Conservation (phyloP, 495 filamentous ascomycete genomes). For the Neurospora discreta region DNA sequence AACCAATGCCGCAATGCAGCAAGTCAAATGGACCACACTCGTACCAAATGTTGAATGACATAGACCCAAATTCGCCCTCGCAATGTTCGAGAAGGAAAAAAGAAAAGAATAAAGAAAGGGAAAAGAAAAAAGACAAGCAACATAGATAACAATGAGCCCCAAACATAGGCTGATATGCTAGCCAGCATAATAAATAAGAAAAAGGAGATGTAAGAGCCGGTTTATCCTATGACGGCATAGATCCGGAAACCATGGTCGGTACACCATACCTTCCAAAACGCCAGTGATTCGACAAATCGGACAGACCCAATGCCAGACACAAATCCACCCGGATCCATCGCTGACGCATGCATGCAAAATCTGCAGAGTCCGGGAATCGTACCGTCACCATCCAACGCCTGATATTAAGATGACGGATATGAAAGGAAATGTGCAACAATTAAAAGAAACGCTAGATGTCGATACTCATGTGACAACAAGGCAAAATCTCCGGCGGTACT, state of each 20-base stretch:
- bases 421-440: not conserved
- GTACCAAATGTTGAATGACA: slow-evolving; percentile 15
- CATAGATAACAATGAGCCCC: not conserved
- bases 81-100: not conserved
- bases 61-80: slow-evolving; percentile 3
- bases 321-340: not conserved
- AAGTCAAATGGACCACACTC: slow-evolving; percentile 13
- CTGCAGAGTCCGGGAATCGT: not conserved
- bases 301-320: not conserved
- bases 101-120: not conserved
- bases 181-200: not conserved
- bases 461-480: not conserved
- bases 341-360: not conserved
- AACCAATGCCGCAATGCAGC: slow-evolving; percentile 6
- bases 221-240: not conserved
- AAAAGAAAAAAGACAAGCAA: not conserved
- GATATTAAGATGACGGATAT: not conserved
- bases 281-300: not conserved
- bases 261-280: slow-evolving; percentile 1
- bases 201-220: not conserved
- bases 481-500: not conserved
- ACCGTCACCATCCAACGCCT: slow-evolving; percentile 7
- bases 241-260: not conserved
- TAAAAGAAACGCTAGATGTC: not conserved
- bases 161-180: not conserved